Percentiles rank a stretch among this genome's conserved stretches.
Conservation (phyloP, 139 green algal species). For the Parachlorella kessleri region DNA sequence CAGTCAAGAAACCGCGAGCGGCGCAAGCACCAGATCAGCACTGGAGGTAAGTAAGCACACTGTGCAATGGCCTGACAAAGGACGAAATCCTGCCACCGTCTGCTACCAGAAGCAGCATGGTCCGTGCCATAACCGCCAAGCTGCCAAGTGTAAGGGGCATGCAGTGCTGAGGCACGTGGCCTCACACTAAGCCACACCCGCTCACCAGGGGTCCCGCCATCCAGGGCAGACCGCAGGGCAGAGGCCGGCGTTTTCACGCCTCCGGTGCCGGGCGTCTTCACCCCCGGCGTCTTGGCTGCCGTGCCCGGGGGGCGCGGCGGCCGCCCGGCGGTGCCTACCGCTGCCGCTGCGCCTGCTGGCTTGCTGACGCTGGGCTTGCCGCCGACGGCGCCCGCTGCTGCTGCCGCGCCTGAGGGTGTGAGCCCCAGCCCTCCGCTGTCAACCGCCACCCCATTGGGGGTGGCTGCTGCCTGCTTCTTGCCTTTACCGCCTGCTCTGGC, state of each 20-base stretch:
- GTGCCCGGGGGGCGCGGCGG: conserved; percentile 1
- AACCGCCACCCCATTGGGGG: conserved; percentile 13
- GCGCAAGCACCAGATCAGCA: too few species aligned
- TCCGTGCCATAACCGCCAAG: too few species aligned
- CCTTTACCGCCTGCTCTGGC: background rate
- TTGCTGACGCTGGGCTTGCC: background rate
- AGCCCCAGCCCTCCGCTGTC: conserved; percentile 23
- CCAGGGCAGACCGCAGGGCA: background rate
- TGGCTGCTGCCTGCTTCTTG: conserved; percentile 4
- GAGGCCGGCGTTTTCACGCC: background rate
- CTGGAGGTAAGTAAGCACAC: too few species aligned
- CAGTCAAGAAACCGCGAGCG: too few species aligned
- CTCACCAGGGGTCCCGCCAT: background rate
- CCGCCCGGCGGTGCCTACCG: background rate
- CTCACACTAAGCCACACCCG: too few species aligned
- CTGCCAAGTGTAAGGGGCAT: too few species aligned
- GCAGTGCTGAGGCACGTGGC: too few species aligned
- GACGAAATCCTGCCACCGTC: too few species aligned
- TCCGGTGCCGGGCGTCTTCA: conserved; percentile 14
- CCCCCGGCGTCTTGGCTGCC: background rate
- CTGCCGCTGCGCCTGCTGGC: background rate
- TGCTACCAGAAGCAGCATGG: too few species aligned
- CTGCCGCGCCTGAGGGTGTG: conserved; percentile 7
- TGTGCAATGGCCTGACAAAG: too few species aligned
- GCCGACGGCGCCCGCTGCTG: background rate